Evolutionary conservation across 768 basidiomycete genomes (phyloP), one percentile per base, ranked within the genome.

Genomic region (Trichaptum fuscoviolaceum): DNA sequence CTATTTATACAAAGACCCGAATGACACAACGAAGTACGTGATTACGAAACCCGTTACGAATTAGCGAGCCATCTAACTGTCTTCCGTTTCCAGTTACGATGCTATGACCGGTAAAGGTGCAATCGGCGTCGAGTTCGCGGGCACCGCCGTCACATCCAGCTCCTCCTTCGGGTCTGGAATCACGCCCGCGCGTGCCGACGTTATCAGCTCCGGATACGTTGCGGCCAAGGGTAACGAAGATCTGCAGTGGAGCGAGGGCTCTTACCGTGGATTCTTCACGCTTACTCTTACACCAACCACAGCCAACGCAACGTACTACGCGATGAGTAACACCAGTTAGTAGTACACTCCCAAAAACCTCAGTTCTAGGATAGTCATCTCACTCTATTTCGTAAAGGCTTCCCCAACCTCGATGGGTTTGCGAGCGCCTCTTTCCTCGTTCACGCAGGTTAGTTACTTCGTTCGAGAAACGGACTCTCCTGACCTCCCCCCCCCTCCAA

Each of bases 241-340:
- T 68, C 73, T 87, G 52, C 85, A 87, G 69, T 87, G 84, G 85
- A 84, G 83, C 66, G 86, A 87, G 73, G 85, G 82, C 8, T 84
- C 82, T 7, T 85, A 77, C 75, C 75, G 86, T 35, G 86, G 86
- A 1, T 88, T 87, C 75, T 86, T 85, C 75, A 83, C 85, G 36
- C 75, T 88, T 15, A 78, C 77, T 30, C 73, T 88, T 66, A 77
- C 81, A 69, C 69, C 83, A n/a, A 66, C 78, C 20, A 76, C 76
- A 63, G 70, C 83, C 60, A 82, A 77, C 30, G 83, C 85, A 24
- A 83, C 84, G 24, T 87, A 82, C 75, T 86, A 81, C 65, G 85
- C 82, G 1, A 85, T 87, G 82, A 70, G 73, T 30, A 77, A 83
- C 71, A 76, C 80, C 64, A 78, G 81, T 82, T 65, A 70, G 83